Conservation (phyloP, 2,329 filamentous ascomycete species). For the Colletotrichum godetiae region DNA sequence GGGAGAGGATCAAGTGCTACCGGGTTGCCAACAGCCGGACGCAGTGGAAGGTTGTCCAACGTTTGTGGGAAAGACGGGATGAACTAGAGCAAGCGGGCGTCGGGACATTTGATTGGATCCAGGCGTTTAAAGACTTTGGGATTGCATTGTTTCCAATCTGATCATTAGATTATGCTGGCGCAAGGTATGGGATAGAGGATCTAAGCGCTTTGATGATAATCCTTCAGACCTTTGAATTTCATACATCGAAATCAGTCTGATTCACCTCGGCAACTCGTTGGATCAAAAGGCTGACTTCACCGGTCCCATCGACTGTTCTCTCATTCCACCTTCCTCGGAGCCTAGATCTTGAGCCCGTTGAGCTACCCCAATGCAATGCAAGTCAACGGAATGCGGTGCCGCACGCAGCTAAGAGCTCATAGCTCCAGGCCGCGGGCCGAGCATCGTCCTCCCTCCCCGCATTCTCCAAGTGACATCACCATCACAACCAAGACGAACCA, state of each 20-base stretch:
- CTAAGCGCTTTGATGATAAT: not conserved
- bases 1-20: not conserved
- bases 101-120: not conserved
- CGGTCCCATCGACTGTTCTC: not conserved
- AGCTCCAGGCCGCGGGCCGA: conserved; percentile 3
- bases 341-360: not conserved
- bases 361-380: not conserved
- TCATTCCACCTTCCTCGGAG: not conserved
- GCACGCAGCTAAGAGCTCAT: no score
- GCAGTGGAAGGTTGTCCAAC: conserved; percentile 13
- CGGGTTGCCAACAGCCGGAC: conserved; percentile 7
- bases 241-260: not conserved
- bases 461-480: conserved; percentile 27
- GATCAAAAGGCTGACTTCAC: not conserved
- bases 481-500: not conserved
- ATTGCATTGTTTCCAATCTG: not conserved
- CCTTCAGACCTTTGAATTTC: not conserved
- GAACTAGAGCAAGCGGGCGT: not conserved
- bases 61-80: not conserved
- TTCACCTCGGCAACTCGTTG: not conserved
- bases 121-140: not conserved
- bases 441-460: conserved; percentile 20
- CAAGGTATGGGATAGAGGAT: not conserved
- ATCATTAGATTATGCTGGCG: not conserved
- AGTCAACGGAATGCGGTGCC: not conserved